Evolutionary conservation across 768 basidiomycete genomes (phyloP).

Genomic region (Serendipita sp.): DNA sequence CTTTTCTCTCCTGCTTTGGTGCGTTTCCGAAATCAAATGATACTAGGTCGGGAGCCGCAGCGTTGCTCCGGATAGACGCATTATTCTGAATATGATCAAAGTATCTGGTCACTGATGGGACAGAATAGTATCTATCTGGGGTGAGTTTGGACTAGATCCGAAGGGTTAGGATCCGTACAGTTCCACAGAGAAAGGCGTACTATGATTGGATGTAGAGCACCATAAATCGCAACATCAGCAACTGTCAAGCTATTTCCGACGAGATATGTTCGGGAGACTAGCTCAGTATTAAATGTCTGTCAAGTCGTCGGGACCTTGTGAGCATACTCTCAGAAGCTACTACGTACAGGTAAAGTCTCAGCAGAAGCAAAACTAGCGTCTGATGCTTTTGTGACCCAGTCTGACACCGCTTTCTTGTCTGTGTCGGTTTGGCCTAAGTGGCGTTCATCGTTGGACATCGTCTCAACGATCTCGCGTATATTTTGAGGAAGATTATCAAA

Average conservation of each 20-base stretch:
- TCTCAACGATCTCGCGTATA: background rate
- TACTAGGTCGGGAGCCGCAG: constrained; percentile 36
- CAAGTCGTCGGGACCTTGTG: constrained; percentile 4
- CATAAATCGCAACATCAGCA: constrained; percentile 85
- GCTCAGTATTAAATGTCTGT: constrained; percentile 55
- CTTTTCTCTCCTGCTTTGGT: constrained; percentile 57
- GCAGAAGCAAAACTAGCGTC: constrained; percentile 32
- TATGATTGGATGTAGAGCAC: constrained; percentile 64
- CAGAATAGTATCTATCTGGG: constrained; percentile 56
- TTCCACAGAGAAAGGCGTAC: constrained; percentile 31
- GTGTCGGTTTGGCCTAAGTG: constrained; percentile 37
- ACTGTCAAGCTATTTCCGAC: constrained; percentile 72
- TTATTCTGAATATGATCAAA: constrained; percentile 84
- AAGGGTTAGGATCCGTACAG: background rate
- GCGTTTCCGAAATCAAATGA: constrained; percentile 60
- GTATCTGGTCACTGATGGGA: constrained; percentile 78
- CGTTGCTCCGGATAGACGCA: constrained; percentile 42
- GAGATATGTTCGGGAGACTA: constrained; percentile 69
- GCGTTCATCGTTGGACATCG: background rate
- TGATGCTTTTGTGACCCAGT: constrained; percentile 55
- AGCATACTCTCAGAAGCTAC: background rate
- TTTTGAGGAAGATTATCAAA: background rate
- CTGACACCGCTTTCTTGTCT: constrained; percentile 45
- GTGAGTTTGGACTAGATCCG: constrained; percentile 45
- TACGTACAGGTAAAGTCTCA: constrained; percentile 33